A percentile compares a stretch with the other conserved stretches of the same genome.
Evolutionary conservation across 2,329 filamentous ascomycete genomes (phyloP).

Genomic region (Ophiosphaerella narmari): DNA sequence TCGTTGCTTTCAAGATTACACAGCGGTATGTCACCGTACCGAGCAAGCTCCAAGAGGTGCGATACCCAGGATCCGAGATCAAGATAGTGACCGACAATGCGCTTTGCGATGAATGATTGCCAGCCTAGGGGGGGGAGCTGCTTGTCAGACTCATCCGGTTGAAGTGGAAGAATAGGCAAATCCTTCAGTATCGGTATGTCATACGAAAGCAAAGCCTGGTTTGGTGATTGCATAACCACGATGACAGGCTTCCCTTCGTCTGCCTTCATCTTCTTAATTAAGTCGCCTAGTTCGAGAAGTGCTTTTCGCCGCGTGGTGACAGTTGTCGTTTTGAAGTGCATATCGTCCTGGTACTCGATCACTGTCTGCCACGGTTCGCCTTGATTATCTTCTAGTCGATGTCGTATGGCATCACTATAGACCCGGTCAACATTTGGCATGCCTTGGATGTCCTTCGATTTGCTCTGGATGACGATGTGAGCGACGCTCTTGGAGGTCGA

Average conservation of each 20-base stretch:
- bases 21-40: slow-evolving; percentile 91
- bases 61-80: slow-evolving; percentile 91
- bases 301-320: slow-evolving; percentile 90
- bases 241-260: slow-evolving; percentile 81
- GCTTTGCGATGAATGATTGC: slow-evolving; percentile 86
- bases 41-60: slow-evolving; percentile 82
- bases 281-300: slow-evolving; percentile 82
- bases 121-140: slow-evolving; percentile 89
- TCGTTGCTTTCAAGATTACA: slow-evolving; percentile 96
- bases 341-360: slow-evolving; percentile 83
- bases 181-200: slow-evolving; percentile 84
- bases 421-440: slow-evolving; percentile 89
- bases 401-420: slow-evolving; percentile 75
- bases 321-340: slow-evolving; percentile 84
- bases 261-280: slow-evolving; percentile 86
- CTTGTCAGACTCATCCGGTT: slow-evolving; percentile 81
- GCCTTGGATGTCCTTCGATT: slow-evolving; percentile 77
- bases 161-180: slow-evolving; percentile 80
- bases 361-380: slow-evolving; percentile 77
- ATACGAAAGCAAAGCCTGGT: slow-evolving; percentile 77
- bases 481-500: slow-evolving; percentile 81
- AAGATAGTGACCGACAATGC: slow-evolving; percentile 86
- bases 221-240: slow-evolving; percentile 88
- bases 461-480: slow-evolving; percentile 86
- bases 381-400: slow-evolving; percentile 67